phyloP scores from a whole-genome alignment of 805 yeast genomes.

The Zygoascus tannicola region DNA sequence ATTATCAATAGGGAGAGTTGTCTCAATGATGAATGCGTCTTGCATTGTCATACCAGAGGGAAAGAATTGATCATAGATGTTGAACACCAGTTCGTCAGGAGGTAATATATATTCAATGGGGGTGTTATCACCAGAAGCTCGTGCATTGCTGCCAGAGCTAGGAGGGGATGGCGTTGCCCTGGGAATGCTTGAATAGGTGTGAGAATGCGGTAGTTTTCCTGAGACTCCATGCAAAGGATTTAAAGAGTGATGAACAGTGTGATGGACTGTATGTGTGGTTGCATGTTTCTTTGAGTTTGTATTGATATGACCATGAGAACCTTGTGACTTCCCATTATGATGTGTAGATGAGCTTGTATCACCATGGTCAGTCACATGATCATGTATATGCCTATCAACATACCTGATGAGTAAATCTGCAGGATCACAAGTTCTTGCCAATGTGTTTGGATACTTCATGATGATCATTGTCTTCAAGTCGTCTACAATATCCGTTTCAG shows the following conservation, averaged over 20 bases:
- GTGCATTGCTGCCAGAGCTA: background rate
- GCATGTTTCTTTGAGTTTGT: background rate
- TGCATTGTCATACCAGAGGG: slow-evolving; percentile 18
- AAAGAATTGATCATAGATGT: slow-evolving; percentile 14
- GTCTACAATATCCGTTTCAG: slow-evolving; percentile 61
- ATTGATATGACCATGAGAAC: background rate
- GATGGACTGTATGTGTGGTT: background rate
- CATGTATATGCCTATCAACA: background rate
- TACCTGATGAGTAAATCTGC: slow-evolving; percentile 41
- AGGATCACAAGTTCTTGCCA: slow-evolving; percentile 55
- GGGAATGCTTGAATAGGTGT: background rate
- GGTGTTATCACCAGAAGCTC: background rate
- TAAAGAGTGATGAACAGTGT: background rate
- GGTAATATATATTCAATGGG: slow-evolving; percentile 7
- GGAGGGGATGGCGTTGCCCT: background rate
- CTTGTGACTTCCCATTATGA: too few species aligned
- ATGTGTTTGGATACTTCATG: slow-evolving; percentile 56
- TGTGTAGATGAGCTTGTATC: background rate
- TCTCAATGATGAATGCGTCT: slow-evolving; percentile 16
- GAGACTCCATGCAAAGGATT: too few species aligned
- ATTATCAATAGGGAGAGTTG: background rate
- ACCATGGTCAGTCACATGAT: background rate
- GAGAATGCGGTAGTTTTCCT: too few species aligned
- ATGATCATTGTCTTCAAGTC: slow-evolving; percentile 64
- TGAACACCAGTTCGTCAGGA: slow-evolving; percentile 18